Percentiles rank a stretch among this genome's conserved stretches.
Evolutionary conservation across 306 rosid species (phyloP).

Genomic region (Vigna angularis): DNA sequence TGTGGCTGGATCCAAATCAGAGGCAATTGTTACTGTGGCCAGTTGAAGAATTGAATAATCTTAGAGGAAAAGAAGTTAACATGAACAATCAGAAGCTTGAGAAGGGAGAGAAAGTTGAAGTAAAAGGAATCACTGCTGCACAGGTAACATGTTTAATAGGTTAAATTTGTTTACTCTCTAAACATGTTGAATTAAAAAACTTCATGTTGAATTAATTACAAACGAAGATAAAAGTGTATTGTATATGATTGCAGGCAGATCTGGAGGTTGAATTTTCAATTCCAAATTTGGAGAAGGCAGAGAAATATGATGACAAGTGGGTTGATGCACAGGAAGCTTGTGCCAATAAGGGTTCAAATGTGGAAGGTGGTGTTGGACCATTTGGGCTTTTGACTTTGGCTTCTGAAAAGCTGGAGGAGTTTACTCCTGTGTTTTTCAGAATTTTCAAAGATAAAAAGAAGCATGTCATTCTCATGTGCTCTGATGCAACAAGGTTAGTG

Average conservation of each 20-base stretch:
- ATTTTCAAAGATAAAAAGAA: slow-evolving; percentile 64
- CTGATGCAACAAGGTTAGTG: slow-evolving; percentile 78
- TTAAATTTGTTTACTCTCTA: too few species aligned
- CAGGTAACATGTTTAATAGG: slow-evolving; percentile 50
- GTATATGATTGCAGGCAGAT: slow-evolving; percentile 62
- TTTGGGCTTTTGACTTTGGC: slow-evolving; percentile 90
- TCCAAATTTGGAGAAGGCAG: slow-evolving; percentile 73
- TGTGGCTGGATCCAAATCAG: slow-evolving; percentile 67
- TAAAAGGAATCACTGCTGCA: slow-evolving; percentile 71
- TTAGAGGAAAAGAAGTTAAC: slow-evolving; percentile 55
- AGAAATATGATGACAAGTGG: slow-evolving; percentile 78
- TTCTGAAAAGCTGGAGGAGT: slow-evolving; percentile 65
- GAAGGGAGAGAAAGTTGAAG: slow-evolving; percentile 53
- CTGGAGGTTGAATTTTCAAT: slow-evolving; percentile 78
- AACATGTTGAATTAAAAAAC: too few species aligned
- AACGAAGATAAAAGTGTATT: neutral
- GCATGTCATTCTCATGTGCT: slow-evolving; percentile 78
- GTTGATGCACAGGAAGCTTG: slow-evolving; percentile 65
- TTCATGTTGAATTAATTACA: too few species aligned
- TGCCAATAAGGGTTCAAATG: slow-evolving; percentile 58
- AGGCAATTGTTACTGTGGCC: slow-evolving; percentile 79
- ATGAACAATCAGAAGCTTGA: slow-evolving; percentile 47
- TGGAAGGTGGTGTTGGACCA: slow-evolving; percentile 84
- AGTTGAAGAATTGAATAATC: slow-evolving; percentile 59
- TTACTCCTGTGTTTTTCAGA: slow-evolving; percentile 90